Evolutionary conservation across 768 basidiomycete genomes (phyloP), one percentile per base, ranked within the genome.

Genomic region (Mrakia frigida): DNA sequence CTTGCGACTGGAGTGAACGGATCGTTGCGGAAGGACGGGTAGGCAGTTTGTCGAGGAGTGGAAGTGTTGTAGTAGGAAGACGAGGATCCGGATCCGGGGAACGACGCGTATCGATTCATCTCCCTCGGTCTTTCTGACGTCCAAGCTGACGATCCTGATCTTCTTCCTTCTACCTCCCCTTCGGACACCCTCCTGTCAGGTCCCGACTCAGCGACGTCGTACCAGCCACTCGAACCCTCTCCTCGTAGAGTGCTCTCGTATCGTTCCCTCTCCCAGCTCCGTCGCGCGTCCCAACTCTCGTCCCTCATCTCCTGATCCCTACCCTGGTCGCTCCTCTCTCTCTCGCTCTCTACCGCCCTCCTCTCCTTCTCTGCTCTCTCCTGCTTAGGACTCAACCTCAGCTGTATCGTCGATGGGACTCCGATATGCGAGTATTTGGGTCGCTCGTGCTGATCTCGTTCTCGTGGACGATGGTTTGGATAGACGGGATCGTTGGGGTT

Each of bases 301-400:
- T 56, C 56, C 56, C n/a, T 56, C 56, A 56, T 56, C 56, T 56
- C n/a, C 56, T n/a, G n/a, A 28, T 56, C 56, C 13, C 56, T n/a
- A 25, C 9, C 56, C 25, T 56, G 25, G 3, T 25, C 56, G 25
- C 9, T 14, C 56, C 25, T 56, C 9, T 25, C 10, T 28, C 56
- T 25, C 56, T 56, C 56, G 13, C 23, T 25, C 50, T 52, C 50
- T 14, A 5, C 5, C 50, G 6, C 39, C 39, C 39, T 50, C 46
- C 14, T 56, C 28, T 56, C 56, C 7, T 14, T 28, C 56, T 28
- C 25, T 56, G 1, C 25, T 6, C 1, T 3, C 25, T 28, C n/a
- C 23, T 56, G 6, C 0, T 28, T 25, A 28, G 56, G 9, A 18
- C 56, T 56, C 0, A 13, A 0, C 13, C 56, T 56, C 25, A 56